phyloP scores from a whole-genome alignment of 75 land plant species.

The Pinus albicaulis region DNA sequence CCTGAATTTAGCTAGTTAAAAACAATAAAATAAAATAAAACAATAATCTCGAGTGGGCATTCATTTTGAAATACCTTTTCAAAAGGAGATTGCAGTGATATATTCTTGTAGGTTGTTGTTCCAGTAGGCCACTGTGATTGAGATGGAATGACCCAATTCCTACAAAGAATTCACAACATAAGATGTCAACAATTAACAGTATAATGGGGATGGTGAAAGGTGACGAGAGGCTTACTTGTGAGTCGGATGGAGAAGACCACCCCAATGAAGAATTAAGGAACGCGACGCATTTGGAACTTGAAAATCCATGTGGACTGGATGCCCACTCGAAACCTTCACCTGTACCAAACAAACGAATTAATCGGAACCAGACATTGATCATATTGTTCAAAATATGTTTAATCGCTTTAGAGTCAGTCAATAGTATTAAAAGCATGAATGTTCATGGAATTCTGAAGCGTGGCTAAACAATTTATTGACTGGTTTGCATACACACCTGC shows the following conservation, averaged over 20 bases:
- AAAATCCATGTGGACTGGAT: constrained; percentile 26
- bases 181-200: neutral
- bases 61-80: constrained; percentile 18
- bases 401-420: no score
- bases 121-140: constrained; percentile 33
- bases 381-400: neutral
- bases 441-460: neutral
- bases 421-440: no score
- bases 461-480: neutral
- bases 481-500: constrained; percentile 16
- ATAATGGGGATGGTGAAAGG: neutral
- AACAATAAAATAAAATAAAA: neutral
- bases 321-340: constrained; percentile 17
- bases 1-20: neutral
- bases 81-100: constrained; percentile 47
- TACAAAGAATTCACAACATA: constrained; percentile 1
- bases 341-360: constrained; percentile 26
- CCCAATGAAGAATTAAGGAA: constrained; percentile 51
- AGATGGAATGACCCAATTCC: constrained; percentile 42
- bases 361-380: neutral
- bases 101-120: constrained; percentile 14
- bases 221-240: constrained; percentile 13
- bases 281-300: constrained; percentile 19
- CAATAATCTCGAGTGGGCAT: no score
- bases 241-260: constrained; percentile 26